Evolutionary conservation across 371 early-diverging fungal genomes (phyloP).

Genomic region (Apophysomyces variabilis): DNA sequence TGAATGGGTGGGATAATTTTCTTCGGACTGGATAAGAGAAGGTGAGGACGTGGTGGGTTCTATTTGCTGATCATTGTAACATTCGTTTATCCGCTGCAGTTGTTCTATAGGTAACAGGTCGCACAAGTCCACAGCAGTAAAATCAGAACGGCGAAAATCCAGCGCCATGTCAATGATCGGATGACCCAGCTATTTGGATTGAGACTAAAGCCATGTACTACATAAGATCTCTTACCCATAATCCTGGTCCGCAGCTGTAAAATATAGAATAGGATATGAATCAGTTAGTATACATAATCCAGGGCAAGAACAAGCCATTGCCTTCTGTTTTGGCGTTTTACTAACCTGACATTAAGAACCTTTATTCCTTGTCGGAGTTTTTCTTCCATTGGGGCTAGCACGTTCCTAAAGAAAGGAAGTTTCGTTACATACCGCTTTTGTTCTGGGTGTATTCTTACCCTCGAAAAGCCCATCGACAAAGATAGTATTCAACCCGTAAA

Average conservation of each 20-base stretch:
- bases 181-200: slow-evolving; percentile 29
- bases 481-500: slow-evolving; percentile 29
- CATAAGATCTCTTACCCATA: slow-evolving; percentile 28
- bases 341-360: slow-evolving; percentile 36
- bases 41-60: neutral
- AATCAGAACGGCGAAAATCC: slow-evolving; percentile 26
- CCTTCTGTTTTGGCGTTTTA: neutral
- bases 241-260: slow-evolving; percentile 34
- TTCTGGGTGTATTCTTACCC: slow-evolving; percentile 21
- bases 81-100: neutral
- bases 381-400: slow-evolving; percentile 33
- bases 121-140: slow-evolving; percentile 25
- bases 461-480: slow-evolving; percentile 36
- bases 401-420: slow-evolving; percentile 12
- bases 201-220: neutral
- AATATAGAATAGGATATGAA: neutral
- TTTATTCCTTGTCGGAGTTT: slow-evolving; percentile 25
- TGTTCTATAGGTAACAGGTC: slow-evolving; percentile 28
- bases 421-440: neutral
- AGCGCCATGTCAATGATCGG: slow-evolving; percentile 39
- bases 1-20: neutral
- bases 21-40: neutral
- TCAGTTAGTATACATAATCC: neutral
- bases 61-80: neutral
- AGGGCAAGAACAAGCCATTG: neutral